Evolutionary conservation across 768 basidiomycete genomes (phyloP), one percentile per base, ranked within the genome.

Genomic region (Amanita thiersii): DNA sequence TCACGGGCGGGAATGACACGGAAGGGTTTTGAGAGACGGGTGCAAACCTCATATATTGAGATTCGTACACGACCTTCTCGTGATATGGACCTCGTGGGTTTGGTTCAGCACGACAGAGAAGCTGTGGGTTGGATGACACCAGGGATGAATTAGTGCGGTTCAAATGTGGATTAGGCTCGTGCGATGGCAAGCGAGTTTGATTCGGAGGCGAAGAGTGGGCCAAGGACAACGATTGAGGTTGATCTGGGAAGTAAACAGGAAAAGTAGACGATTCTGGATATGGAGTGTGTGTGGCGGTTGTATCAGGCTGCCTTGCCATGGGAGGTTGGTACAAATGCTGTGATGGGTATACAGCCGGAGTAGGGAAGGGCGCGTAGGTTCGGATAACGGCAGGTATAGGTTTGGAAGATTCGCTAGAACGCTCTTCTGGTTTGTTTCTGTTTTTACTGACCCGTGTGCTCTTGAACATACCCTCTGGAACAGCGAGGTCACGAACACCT

Each of bases 391-490:
- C 52, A 12, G 62, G 53, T 10, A 59, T 52, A 39, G 44, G 47
- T 37, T 56, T 59, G 38, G 58, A 56, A 20, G 53, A 56, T 45
- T 56, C 59, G 32, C 48, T 47, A 14, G 53, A 47, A 33, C 46
- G 50, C 39, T 74, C 66, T 30, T 77, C 71, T 1, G 57, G 52
- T 50, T 70, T 73, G 40, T 55, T 54, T 37, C 66, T 66, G 47
- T 58, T 68, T 53, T 79, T 79, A 48, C 60, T 65, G 14, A 76
- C 62, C 40, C 77, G 69, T n/a, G 79, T 79, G 55, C 78, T 83
- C 52, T 73, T 75, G 61, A 85, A 86, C 38, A 76, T 58, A 9
- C 76, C 79, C 0, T 78, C 70, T 2, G 86, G 82, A 0, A 86
- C 75, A n/a, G 63, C 57, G 36, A 86, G 64, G 41, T 77, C 75